Evolutionary conservation across 2,329 filamentous ascomycete species (phyloP), one percentile per base, ranked within the genome.

Genomic region (Epichloe amarillans): DNA sequence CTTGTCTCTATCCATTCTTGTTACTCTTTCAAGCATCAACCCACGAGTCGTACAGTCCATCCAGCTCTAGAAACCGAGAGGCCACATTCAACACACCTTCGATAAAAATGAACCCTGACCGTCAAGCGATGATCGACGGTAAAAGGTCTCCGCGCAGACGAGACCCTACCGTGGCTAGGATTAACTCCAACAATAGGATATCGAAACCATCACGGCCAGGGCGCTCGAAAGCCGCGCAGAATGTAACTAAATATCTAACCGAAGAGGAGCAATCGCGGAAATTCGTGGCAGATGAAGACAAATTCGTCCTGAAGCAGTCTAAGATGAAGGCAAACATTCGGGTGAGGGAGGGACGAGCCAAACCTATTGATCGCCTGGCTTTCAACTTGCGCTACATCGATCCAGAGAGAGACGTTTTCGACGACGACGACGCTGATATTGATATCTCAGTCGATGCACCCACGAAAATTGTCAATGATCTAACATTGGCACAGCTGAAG

Each of bases 281-380:
- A 62, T 98, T 93, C 75, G 87, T 97, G 19, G 87, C 91, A 49
- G 87, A 95, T 60, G 93, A 98, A 67, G 93, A 98, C 71, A 83
- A 85, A 56, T 98, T 98, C 62, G 93, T 97, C 51, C 73, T 98
- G 62, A 90, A 89, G 68, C 93, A 98, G 69, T 86, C 91, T 45
- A 98, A 97, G 75, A 97, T 94, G 73, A 97, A 96, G 73, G 91
- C 93, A 41, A 87, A 90, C 57, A 94, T 98, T 58, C 84, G 93
- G 40, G 89, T 97, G 44, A 87, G 89, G 59, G 90, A 94, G 66
- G 86, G 86, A 11, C 82, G 94, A 58, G 90, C 91, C 51, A 90
- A 88, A 63, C 86, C 91, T 10, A 91, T 97, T 61, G 93, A 98
- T 70, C 90, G 87, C 75, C 78, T 98, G 44, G 88, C 90, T 1